These are phyloP conservation scores for Beta macrorhiza DNA, from an alignment of 179 eudicot genomes.

Conservation along the genomic window DNA sequence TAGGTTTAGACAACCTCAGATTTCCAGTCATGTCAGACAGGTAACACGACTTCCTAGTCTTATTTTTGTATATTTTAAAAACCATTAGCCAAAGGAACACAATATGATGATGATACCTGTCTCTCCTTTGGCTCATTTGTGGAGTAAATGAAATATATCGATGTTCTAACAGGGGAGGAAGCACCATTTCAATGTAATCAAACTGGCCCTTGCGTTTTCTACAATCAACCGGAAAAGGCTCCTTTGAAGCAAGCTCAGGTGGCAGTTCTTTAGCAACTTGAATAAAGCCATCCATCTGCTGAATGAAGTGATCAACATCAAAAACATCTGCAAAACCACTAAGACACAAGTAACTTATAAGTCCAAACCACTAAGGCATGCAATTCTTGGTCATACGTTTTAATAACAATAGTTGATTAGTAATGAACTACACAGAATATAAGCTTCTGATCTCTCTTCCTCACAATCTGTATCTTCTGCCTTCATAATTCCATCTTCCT, in stretches of 20 bases:
- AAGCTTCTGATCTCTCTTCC: not conserved
- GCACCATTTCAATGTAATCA: slow-evolving; percentile 84
- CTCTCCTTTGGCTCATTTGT: slow-evolving; percentile 97
- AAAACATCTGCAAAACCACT: slow-evolving; percentile 99
- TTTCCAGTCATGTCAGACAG: not conserved
- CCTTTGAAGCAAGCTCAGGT: slow-evolving; percentile 62
- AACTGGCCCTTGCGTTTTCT: slow-evolving; percentile 93
- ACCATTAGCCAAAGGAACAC: not conserved
- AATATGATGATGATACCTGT: slow-evolving; percentile 50
- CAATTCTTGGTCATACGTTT: too few relatives aligned
- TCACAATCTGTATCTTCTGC: not conserved
- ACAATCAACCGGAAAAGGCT: slow-evolving; percentile 82
- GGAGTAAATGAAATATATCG: slow-evolving; percentile 88
- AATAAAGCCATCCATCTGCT: slow-evolving; percentile 68
- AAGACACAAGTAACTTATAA: slow-evolving; percentile 30
- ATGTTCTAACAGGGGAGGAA: slow-evolving; percentile 78
- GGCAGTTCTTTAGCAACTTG: slow-evolving; percentile 79
- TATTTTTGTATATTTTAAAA: not conserved
- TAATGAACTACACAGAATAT: too few relatives aligned
- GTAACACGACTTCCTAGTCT: not conserved
- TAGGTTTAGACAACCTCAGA: not conserved
- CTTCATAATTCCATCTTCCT: not conserved
- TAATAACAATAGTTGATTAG: not conserved
- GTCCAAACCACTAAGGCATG: not conserved
- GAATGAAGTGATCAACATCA: slow-evolving; percentile 89